A percentile compares a stretch with the other conserved stretches of the same genome.
Evolutionary conservation across 179 eudicot genomes (phyloP).

Genomic region (Drosera spatulata): DNA sequence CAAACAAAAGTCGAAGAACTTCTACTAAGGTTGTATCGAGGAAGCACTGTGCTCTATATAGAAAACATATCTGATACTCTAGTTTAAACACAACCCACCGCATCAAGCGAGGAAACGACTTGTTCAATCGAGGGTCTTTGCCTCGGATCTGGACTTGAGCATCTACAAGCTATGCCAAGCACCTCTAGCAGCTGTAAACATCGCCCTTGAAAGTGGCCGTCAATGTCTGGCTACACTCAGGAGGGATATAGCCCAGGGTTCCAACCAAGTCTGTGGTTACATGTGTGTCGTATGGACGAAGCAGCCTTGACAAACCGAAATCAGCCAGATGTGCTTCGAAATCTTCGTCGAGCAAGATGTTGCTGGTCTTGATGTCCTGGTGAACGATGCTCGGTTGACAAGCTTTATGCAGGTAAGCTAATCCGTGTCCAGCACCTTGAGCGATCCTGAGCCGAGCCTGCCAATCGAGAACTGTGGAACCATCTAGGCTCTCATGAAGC

Average conservation of each 20-base stretch:
- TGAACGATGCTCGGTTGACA: slow-evolving; percentile 71
- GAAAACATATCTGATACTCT: too few relatives aligned
- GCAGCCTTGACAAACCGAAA: slow-evolving; percentile 74
- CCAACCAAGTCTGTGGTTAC: slow-evolving; percentile 95
- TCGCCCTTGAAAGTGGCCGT: slow-evolving; percentile 81
- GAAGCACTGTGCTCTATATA: too few relatives aligned
- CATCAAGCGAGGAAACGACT: too few relatives aligned
- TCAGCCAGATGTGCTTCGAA: slow-evolving; percentile 93
- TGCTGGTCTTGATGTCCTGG: slow-evolving; percentile 86
- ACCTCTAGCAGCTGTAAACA: slow-evolving; percentile 1
- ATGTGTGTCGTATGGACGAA: slow-evolving; percentile 70
- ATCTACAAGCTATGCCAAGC: slow-evolving; percentile 33
- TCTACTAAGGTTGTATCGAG: too few relatives aligned
- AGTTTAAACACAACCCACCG: too few relatives aligned
- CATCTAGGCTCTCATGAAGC: slow-evolving; percentile 75
- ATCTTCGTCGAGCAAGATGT: slow-evolving; percentile 67
- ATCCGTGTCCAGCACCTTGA: slow-evolving; percentile 72
- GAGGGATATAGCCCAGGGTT: slow-evolving; percentile 87
- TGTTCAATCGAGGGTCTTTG: too few relatives aligned
- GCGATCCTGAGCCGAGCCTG: slow-evolving; percentile 61
- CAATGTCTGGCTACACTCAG: slow-evolving; percentile 77
- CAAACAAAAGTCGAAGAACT: too few relatives aligned
- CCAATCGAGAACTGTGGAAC: slow-evolving; percentile 56
- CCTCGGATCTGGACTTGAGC: slow-evolving; percentile 40
- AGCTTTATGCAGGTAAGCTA: slow-evolving; percentile 57